These are phyloP conservation scores for Inga laurina DNA, from an alignment of 306 rosid genomes.

Conservation along the genomic window DNA sequence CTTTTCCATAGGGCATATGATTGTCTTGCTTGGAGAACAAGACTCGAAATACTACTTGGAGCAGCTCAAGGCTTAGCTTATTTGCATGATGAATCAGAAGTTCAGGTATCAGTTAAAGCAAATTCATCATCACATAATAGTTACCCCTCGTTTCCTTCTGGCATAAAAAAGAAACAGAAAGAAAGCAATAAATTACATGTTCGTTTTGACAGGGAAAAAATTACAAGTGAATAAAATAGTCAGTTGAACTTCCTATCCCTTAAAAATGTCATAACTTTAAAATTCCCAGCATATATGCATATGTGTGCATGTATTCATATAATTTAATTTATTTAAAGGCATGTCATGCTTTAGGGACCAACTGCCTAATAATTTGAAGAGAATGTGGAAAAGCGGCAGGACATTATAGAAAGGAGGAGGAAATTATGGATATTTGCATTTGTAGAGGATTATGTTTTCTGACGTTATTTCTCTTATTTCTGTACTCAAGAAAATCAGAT, in stretches of 20 bases:
- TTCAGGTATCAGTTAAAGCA: constrained; percentile 58
- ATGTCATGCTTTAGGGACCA: background rate
- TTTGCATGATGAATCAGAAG: constrained; percentile 79
- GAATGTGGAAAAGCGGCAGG: background rate
- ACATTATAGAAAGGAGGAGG: background rate
- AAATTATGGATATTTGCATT: background rate
- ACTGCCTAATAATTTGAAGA: background rate
- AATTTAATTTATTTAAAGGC: background rate
- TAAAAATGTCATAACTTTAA: background rate
- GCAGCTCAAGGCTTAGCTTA: constrained; percentile 79
- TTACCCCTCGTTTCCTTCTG: background rate
- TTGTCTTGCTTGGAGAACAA: constrained; percentile 63
- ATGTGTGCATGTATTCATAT: background rate
- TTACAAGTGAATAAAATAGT: background rate
- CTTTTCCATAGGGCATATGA: constrained; percentile 61
- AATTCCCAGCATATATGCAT: background rate
- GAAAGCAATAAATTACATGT: background rate
- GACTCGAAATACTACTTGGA: constrained; percentile 68
- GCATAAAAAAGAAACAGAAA: background rate
- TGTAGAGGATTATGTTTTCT: background rate
- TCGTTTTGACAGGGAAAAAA: background rate
- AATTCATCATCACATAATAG: constrained; percentile 10
- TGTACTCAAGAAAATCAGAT: background rate
- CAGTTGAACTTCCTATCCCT: background rate
- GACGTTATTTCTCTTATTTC: background rate